These are phyloP conservation scores for Myrica gale DNA, from an alignment of 306 rosid genomes.

Conservation along the genomic window DNA sequence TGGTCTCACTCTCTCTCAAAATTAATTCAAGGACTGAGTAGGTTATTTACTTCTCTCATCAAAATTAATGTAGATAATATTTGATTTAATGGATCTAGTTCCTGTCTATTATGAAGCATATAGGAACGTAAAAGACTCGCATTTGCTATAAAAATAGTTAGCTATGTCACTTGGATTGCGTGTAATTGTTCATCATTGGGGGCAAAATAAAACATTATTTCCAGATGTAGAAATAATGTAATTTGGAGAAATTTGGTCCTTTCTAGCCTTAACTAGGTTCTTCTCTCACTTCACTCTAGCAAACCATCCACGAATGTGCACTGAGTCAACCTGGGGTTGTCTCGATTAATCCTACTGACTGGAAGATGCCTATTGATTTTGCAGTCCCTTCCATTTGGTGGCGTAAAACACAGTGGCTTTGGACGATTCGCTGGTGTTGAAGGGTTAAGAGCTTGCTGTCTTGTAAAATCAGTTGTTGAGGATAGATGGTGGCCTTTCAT, in stretches of 20 bases:
- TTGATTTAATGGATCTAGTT: neutral
- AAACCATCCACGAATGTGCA: slow-evolving; percentile 9
- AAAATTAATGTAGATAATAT: neutral
- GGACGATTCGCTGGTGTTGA: slow-evolving; percentile 92
- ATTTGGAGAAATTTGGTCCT: neutral
- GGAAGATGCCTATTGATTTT: slow-evolving; percentile 34
- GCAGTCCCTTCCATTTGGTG: slow-evolving; percentile 97
- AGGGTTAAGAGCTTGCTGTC: slow-evolving; percentile 97
- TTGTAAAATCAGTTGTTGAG: slow-evolving; percentile 88
- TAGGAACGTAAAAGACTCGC: neutral
- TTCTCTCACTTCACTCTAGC: slow-evolving; percentile 18
- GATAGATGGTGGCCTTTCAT: slow-evolving; percentile 93
- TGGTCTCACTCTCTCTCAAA: neutral
- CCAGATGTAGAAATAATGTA: neutral
- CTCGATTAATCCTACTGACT: slow-evolving; percentile 24
- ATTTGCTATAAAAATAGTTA: neutral
- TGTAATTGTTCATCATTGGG: neutral
- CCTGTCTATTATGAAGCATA: neutral
- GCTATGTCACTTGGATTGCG: neutral
- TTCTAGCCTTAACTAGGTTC: neutral
- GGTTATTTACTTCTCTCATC: neutral
- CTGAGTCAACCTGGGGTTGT: neutral
- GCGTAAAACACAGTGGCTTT: slow-evolving; percentile 90
- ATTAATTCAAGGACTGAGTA: neutral
- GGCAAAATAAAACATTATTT: neutral